Evolutionary conservation across 2,329 filamentous ascomycete species (phyloP), one percentile per base, ranked within the genome.

Genomic region (Ceratocystis cubensis): DNA sequence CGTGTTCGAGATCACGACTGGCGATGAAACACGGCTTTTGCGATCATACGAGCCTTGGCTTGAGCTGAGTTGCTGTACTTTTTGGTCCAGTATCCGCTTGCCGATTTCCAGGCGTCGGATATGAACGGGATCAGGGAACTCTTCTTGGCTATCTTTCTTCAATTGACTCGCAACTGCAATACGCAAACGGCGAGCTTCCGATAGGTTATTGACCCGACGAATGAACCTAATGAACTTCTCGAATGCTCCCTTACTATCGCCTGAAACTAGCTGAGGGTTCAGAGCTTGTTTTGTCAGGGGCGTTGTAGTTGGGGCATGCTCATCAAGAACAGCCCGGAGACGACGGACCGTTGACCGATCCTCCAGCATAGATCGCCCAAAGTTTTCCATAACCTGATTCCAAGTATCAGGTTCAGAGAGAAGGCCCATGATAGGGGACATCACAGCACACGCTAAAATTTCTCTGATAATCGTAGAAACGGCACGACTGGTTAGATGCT

Each of bases 331-430:
- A 48, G 91, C 93, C 66, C 94, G 86, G 65, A 99, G 82, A 74
- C 91, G 96, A 66, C 89, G 87, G 48, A 99, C 93, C 0, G 92
- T 96, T 69, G 96, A 97, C 46, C 95, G 85, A 74, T 99, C 95
- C 75, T 97, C 94, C 53, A 99, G 81, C 78, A 96, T 88, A 30
- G 88, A 88, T 63, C 89, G 86, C 20, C 91, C 88, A 75, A 87
- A 91, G 66, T 87, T 92, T 75, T 97, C 93, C 81, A 97, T 91
- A 68, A 96, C 76, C 75, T 96, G 92, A 72, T 99, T 97, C 93
- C 93, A 99, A 7, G 88, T 96, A 77, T 99, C 95, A 1, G 95
- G 92, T 71, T 99, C 93, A 4, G 89, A 84, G 20, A 99, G 78
- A 69, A 91, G 79, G 71, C 88, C 85, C 73, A 96, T 81, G 25